Base-by-base conservation (phyloP, 2,329 filamentous ascomycete species). In the Ceratocystis ficicola region DNA sequence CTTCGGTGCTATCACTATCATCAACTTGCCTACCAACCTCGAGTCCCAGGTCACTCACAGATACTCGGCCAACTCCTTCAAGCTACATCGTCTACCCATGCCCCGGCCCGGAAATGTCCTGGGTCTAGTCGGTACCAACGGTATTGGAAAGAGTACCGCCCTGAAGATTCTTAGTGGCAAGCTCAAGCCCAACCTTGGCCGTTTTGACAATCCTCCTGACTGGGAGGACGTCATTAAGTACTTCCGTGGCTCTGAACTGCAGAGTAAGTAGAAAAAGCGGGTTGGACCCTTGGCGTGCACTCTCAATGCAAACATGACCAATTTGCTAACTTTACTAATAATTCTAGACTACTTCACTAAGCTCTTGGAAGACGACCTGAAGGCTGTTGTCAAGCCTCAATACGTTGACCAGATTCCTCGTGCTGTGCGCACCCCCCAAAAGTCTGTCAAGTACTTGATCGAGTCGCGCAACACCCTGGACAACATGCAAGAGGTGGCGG, bases 71-170 rank as follows among this genome's bases (percentile, higher is more conserved):
- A 99, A 99, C 83, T 96, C 92, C 80, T 99, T 99, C 86, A 99
- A 99, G 83, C 86, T 99, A 71, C 94, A 99, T 78, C 87, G 95
- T 72, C 83, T 97, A 73, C 94, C 95, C 67, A 96, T 93, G 84
- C 94, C 94, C 69, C 87, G 94, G 68, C 93, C 94, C 41, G 94
- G 94, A 69, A 90, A 97, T 75, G 95, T 99, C 36, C 79, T 99
- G 67, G 94, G 94, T 80, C 83, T 99, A 64, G 95, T 99, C 57
- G 95, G 94, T 76, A 97, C 94, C 72, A 99, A 99, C 85, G 94
- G 95, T 90, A 99, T 97, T 73, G 94, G 94, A 78, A 99, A 99
- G 85, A 96, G 91, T 80, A 99, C 94, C n/a, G 95, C 94, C 7
- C 80, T 99, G 76, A 99, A 99, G 82, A 96, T 99, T 76, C 86